Conservation (phyloP, 257 asterid genomes). For the Lavandula angustifolia region DNA sequence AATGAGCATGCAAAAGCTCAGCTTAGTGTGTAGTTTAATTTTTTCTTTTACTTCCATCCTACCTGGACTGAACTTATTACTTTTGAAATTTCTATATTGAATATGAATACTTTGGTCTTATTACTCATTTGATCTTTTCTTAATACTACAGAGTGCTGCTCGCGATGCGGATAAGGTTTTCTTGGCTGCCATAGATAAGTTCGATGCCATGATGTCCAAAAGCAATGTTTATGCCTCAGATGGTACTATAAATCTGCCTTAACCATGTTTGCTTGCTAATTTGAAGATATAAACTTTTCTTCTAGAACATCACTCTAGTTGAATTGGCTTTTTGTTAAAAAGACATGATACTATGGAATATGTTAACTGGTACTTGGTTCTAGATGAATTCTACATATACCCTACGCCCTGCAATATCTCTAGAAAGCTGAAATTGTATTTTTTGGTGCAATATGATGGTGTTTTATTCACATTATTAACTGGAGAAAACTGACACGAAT, state of each 20-base stretch:
- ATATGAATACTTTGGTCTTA: slow-evolving; percentile 5
- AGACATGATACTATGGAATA: not conserved
- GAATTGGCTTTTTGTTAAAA: slow-evolving; percentile 5
- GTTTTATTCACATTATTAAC: not conserved
- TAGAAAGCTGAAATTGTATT: too few relatives aligned
- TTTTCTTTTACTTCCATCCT: not conserved
- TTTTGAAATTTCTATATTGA: not conserved
- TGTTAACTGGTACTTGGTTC: not conserved
- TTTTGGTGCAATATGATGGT: not conserved
- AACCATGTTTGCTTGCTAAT: slow-evolving; percentile 16
- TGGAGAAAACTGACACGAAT: not conserved
- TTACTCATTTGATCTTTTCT: slow-evolving; percentile 19
- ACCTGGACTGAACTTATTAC: not conserved
- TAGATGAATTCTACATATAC: not conserved
- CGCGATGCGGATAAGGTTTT: slow-evolving; percentile 81
- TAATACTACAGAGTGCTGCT: slow-evolving; percentile 65
- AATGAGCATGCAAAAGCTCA: slow-evolving; percentile 11
- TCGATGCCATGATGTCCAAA: slow-evolving; percentile 86
- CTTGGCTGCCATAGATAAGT: slow-evolving; percentile 94
- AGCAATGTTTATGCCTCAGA: slow-evolving; percentile 77
- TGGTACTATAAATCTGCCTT: slow-evolving; percentile 50
- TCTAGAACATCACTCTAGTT: not conserved
- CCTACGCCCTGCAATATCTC: not conserved
- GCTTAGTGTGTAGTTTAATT: slow-evolving; percentile 1
- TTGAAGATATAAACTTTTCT: not conserved